These are phyloP conservation scores for Discostella pseudostelligera DNA, from an alignment of 108 stramenopile genomes.

Conservation along the genomic window DNA sequence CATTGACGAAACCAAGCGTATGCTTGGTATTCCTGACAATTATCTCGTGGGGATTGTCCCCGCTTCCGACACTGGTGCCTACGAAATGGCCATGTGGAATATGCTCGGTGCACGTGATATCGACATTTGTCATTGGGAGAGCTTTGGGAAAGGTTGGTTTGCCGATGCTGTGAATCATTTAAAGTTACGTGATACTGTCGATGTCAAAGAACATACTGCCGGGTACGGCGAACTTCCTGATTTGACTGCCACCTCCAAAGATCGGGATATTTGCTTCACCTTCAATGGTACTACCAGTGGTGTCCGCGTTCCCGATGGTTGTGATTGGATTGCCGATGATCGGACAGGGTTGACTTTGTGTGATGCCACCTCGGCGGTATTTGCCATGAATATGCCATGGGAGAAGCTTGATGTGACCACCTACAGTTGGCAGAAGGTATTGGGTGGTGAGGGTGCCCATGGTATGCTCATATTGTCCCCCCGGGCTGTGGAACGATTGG, in stretches of 20 bases:
- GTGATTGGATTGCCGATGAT: conserved; percentile 91
- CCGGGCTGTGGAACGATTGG: conserved; percentile 96
- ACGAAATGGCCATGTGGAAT: conserved; percentile 99
- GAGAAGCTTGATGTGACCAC: conserved; percentile 98
- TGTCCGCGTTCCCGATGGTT: conserved; percentile 93
- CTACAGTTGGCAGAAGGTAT: conserved; percentile 99
- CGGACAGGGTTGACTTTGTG: conserved; percentile 93
- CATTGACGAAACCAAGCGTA: conserved; percentile 93
- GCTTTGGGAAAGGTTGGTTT: conserved; percentile 98
- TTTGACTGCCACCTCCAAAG: conserved; percentile 80
- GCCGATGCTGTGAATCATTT: conserved; percentile 91
- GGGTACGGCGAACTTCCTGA: conserved; percentile 97
- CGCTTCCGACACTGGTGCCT: conserved; percentile 99
- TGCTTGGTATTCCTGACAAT: conserved; percentile 92
- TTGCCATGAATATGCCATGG: conserved; percentile 99
- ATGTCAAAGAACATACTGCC: conserved; percentile 88
- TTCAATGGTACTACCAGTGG: conserved; percentile 99
- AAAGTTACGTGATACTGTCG: conserved; percentile 82
- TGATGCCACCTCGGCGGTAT: conserved; percentile 98
- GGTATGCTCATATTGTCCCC: conserved; percentile 97
- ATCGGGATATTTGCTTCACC: conserved; percentile 97
- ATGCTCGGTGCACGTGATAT: conserved; percentile 94
- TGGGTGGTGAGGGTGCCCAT: conserved; percentile 99
- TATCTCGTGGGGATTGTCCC: conserved; percentile 97
- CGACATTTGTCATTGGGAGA: conserved; percentile 98